Percentiles rank a stretch among this genome's conserved stretches.
Conservation (phyloP, 179 eudicot genomes). For the Gypsophila paniculata region DNA sequence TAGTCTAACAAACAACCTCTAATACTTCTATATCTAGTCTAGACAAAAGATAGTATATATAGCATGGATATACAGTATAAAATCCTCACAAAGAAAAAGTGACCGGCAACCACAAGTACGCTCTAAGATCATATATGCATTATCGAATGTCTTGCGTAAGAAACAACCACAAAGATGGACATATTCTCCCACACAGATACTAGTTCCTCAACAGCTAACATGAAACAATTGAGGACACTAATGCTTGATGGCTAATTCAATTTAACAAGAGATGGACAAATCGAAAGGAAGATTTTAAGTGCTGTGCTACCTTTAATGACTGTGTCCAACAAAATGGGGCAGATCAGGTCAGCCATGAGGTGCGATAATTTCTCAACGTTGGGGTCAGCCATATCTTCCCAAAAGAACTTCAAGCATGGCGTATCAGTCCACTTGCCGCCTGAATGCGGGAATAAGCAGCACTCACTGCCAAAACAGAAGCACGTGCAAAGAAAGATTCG, state of each 20-base stretch:
- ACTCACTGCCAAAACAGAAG: constrained; percentile 48
- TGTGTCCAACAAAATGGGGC: constrained; percentile 71
- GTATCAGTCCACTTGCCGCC: constrained; percentile 39
- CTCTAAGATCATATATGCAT: constrained; percentile 1
- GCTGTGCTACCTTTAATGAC: constrained; percentile 66
- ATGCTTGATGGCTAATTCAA: not conserved
- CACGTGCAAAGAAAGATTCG: not conserved
- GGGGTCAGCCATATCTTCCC: constrained; percentile 47
- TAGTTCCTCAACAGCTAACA: not conserved
- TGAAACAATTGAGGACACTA: not conserved
- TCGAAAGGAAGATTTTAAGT: constrained; percentile 3
- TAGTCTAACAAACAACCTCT: not conserved
- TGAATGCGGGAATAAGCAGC: constrained; percentile 59
- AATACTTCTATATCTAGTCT: not conserved
- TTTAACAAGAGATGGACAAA: not conserved
- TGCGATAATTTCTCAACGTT: constrained; percentile 61
- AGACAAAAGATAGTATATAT: not conserved
- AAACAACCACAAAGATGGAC: not conserved
- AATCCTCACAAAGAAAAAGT: not conserved
- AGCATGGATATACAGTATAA: not conserved
- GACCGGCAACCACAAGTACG: not conserved
- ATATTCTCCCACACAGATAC: not conserved
- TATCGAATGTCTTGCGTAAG: not conserved
- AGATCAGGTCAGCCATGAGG: constrained; percentile 59
- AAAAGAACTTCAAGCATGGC: constrained; percentile 89